phyloP scores from a whole-genome alignment of 257 asterid genomes.

The Nicotiana attenuata region DNA sequence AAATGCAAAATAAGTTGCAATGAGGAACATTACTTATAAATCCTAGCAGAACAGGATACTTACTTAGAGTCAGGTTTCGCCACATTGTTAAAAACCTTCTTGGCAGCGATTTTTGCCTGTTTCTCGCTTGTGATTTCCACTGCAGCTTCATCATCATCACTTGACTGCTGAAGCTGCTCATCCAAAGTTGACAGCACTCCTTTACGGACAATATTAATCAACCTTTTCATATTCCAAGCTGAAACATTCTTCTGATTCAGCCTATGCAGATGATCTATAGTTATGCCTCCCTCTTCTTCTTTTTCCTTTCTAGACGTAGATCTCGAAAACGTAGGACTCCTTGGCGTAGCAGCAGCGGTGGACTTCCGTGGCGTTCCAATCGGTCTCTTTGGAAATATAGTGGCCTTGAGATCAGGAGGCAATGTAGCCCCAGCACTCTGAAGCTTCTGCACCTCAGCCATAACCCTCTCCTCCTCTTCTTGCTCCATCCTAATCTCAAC shows the following conservation, averaged over 20 bases:
- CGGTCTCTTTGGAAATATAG: conserved; percentile 37
- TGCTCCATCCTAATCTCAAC: conserved; percentile 55
- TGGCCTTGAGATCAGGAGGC: conserved; percentile 64
- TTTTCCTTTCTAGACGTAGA: conserved; percentile 47
- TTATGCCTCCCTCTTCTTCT: conserved; percentile 39
- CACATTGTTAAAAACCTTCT: conserved; percentile 72
- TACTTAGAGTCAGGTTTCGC: conserved; percentile 69
- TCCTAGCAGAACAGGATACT: conserved; percentile 9
- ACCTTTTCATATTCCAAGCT: conserved; percentile 95
- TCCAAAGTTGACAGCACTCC: conserved; percentile 72
- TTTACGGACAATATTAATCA: conserved; percentile 56
- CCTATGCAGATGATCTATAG: conserved; percentile 70
- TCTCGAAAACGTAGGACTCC: conserved; percentile 44
- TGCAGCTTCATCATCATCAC: conserved; percentile 54
- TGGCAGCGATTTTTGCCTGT: conserved; percentile 78
- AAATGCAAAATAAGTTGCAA: neutral
- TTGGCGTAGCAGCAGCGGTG: conserved; percentile 32
- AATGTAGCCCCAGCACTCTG: conserved; percentile 72
- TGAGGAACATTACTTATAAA: neutral
- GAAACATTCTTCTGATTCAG: conserved; percentile 75
- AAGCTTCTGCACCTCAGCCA: conserved; percentile 68
- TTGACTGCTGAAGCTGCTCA: conserved; percentile 52
- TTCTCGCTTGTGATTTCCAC: conserved; percentile 66
- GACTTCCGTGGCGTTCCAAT: conserved; percentile 57
- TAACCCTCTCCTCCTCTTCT: conserved; percentile 69